Percentiles rank a stretch among this genome's conserved stretches.
These are phyloP conservation scores for Suillus decipiens DNA, from an alignment of 768 basidiomycete genomes.

Conservation along the genomic window DNA sequence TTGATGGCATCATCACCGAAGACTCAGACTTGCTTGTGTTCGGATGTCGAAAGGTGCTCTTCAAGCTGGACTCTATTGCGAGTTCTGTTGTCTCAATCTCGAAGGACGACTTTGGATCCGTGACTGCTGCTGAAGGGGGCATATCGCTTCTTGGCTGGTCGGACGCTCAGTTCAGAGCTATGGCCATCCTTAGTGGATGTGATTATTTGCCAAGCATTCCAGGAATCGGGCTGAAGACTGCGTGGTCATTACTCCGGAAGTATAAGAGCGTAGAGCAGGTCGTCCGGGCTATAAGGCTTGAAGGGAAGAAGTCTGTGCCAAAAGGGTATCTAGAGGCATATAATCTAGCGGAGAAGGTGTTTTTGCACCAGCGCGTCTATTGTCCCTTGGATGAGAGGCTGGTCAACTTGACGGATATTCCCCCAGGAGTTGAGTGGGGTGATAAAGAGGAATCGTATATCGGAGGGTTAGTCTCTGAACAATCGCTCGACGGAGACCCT, in stretches of 20 bases:
- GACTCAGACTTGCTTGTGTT: conserved; percentile 98
- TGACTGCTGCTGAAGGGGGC: conserved; percentile 49
- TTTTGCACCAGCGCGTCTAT: conserved; percentile 91
- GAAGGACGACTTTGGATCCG: conserved; percentile 65
- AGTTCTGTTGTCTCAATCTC: conserved; percentile 68
- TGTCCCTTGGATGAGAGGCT: conserved; percentile 67
- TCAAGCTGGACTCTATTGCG: conserved; percentile 80
- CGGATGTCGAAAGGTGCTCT: conserved; percentile 91
- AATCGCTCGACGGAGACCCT: neutral
- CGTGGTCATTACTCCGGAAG: conserved; percentile 77
- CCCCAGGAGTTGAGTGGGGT: conserved; percentile 55
- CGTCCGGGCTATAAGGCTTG: conserved; percentile 70
- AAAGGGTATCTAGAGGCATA: conserved; percentile 74
- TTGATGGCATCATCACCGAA: conserved; percentile 94
- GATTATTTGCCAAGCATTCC: conserved; percentile 91
- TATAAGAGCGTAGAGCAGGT: conserved; percentile 87
- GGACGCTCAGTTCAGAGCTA: conserved; percentile 85
- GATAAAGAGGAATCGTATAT: conserved; percentile 70
- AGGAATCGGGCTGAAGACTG: conserved; percentile 93
- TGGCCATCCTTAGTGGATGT: conserved; percentile 92
- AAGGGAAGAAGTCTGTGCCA: conserved; percentile 85
- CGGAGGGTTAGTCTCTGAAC: conserved; percentile 51
- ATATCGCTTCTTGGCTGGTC: conserved; percentile 89
- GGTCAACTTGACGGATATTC: conserved; percentile 66
- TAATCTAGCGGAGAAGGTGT: conserved; percentile 84